Base-by-base conservation (phyloP, 2,329 filamentous ascomycete genomes). In the Aspergillus melleus region DNA sequence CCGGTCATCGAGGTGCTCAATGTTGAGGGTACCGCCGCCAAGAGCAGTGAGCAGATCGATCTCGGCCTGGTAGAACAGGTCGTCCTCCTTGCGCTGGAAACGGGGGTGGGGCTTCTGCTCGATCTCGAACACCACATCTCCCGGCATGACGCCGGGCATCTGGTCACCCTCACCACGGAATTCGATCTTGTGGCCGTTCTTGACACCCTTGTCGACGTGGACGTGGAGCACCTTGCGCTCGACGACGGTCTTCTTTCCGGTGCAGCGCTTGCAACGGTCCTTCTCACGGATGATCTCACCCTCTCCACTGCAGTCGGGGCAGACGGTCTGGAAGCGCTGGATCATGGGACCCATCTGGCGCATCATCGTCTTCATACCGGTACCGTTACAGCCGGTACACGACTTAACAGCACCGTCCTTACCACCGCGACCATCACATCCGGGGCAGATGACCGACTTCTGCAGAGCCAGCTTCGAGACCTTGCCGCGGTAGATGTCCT, bases 341-440 rank as follows among this genome's bases (percentile, higher is more conserved):
- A 99, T 98, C 95, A 99, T 99, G 61, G 95, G 95, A 54, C 95
- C 95, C 93, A 99, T 98, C 81, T 99, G 95, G 76, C 96, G 90
- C 95, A 99, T 97, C 94, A 99, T 98, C 46, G 91, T 97, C 90
- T 98, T 98, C 91, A 97, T 96, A 79, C 95, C 95, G 65, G 90
- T 87, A 67, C 95, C 95, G 72, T 96, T 92, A 78, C 95, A 99
- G 73, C 92, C 90, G 46, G 86, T 75, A 80, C 95, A 99, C 72
- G 90, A 91, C 82, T 93, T 94, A 66, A 98, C 94, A n/a, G 95
- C 91, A 65, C 95, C 95, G 66, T 98, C 94, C 83, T 99, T 99
- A 67, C 95, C 95, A 73, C 95, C 95, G 61, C 92, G 88, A 64
- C 95, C 95, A 61, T 95, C 90, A 77, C 95, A 99, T 81, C 93